Percentiles rank a stretch among this genome's conserved stretches.
These are phyloP conservation scores for Euphorbia corollata DNA, from an alignment of 441 rosid species.

Conservation along the genomic window DNA sequence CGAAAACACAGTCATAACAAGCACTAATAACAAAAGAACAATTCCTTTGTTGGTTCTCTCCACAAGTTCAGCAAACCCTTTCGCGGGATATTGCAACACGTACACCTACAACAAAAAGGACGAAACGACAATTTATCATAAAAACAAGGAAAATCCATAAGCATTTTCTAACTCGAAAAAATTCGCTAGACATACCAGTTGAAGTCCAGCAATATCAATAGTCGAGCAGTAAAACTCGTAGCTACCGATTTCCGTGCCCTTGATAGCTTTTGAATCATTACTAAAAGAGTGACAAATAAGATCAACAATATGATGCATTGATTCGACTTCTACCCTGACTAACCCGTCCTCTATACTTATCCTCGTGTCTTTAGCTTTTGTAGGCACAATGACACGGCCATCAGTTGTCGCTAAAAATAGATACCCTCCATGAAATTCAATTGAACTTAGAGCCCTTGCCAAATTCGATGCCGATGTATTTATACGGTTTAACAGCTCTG, in stretches of 20 bases:
- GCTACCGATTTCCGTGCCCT: slow-evolving; percentile 16
- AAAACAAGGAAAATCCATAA: no score
- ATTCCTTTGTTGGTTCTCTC: slow-evolving; percentile 24
- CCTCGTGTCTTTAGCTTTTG: slow-evolving; percentile 20
- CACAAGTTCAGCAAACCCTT: slow-evolving; percentile 20
- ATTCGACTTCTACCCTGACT: slow-evolving; percentile 14
- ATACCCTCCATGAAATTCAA: slow-evolving; percentile 33
- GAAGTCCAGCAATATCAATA: slow-evolving; percentile 29
- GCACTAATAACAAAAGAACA: slow-evolving; percentile 19
- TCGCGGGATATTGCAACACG: slow-evolving; percentile 23
- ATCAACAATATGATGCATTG: background rate
- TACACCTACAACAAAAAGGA: slow-evolving; percentile 28
- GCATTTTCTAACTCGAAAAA: no score
- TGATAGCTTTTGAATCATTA: background rate
- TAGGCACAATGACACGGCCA: slow-evolving; percentile 30
- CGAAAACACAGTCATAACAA: slow-evolving; percentile 22
- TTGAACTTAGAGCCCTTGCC: slow-evolving; percentile 28
- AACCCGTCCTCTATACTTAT: slow-evolving; percentile 18
- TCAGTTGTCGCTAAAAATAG: slow-evolving; percentile 32
- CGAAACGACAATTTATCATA: no score
- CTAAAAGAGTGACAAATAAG: slow-evolving; percentile 17
- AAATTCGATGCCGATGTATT: slow-evolving; percentile 29
- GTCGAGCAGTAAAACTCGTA: slow-evolving; percentile 34
- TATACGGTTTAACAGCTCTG: slow-evolving; percentile 18
- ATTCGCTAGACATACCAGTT: slow-evolving; percentile 22